These are phyloP conservation scores for Logfia minima DNA, from an alignment of 129 eudicot species.

Conservation along the genomic window DNA sequence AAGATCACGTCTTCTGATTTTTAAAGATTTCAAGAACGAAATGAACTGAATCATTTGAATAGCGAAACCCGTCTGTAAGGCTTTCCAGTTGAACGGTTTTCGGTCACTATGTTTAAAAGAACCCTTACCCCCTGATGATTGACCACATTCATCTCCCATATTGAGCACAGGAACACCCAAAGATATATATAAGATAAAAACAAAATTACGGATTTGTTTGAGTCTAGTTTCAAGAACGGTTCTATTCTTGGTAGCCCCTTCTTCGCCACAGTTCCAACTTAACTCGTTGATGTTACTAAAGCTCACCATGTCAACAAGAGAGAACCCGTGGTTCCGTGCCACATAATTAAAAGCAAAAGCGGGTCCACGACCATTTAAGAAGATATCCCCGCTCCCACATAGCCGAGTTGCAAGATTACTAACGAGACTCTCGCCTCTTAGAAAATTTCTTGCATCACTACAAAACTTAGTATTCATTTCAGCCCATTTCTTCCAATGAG, in stretches of 20 bases:
- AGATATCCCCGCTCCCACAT: slow-evolving; percentile 92
- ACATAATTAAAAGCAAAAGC: slow-evolving; percentile 81
- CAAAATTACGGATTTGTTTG: slow-evolving; percentile 80
- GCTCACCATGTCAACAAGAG: slow-evolving; percentile 93
- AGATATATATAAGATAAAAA: slow-evolving; percentile 70
- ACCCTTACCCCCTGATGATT: slow-evolving; percentile 55
- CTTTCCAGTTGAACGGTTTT: slow-evolving; percentile 67
- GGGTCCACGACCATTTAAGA: slow-evolving; percentile 80
- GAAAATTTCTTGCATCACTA: slow-evolving; percentile 54
- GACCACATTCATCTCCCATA: slow-evolving; percentile 99
- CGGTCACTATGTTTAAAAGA: slow-evolving; percentile 45
- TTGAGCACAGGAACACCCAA: slow-evolving; percentile 87
- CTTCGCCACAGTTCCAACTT: slow-evolving; percentile 98
- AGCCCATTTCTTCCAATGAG: slow-evolving; percentile 99
- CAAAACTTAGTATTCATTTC: slow-evolving; percentile 73
- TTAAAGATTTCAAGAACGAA: slow-evolving; percentile 64
- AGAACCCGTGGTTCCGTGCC: slow-evolving; percentile 62
- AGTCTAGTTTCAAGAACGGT: slow-evolving; percentile 73
- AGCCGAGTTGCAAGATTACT: slow-evolving; percentile 89
- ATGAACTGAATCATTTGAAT: slow-evolving; percentile 61
- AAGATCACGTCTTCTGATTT: slow-evolving; percentile 67
- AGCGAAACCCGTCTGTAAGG: slow-evolving; percentile 62
- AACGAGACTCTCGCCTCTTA: slow-evolving; percentile 67
- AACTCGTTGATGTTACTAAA: slow-evolving; percentile 60
- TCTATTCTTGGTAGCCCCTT: slow-evolving; percentile 74